These are phyloP conservation scores for Chloris gayana DNA, from an alignment of 176 grass and related monocot genomes.

Conservation along the genomic window DNA sequence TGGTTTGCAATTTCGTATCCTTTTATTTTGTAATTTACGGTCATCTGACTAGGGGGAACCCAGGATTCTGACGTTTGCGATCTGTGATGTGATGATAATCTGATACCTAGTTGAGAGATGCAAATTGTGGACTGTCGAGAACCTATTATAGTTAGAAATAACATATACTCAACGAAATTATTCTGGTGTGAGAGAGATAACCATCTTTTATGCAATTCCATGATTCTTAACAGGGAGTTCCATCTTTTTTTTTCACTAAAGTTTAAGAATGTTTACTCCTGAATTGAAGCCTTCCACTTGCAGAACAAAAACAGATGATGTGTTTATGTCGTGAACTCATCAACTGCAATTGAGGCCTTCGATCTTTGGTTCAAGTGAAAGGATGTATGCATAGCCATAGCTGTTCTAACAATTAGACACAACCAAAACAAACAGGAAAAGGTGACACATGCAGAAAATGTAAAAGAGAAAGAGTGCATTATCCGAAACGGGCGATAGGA, in stretches of 20 bases:
- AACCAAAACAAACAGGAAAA: background rate
- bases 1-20: background rate
- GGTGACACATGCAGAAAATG: background rate
- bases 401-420: background rate
- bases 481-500: background rate
- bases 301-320: background rate
- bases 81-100: background rate
- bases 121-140: no score
- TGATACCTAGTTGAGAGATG: background rate
- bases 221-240: no score
- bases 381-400: background rate
- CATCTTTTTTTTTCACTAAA: no score
- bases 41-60: background rate
- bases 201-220: no score
- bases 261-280: constrained; percentile 9
- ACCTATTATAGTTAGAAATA: no score
- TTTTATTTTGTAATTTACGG: background rate
- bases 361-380: background rate
- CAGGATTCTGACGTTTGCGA: background rate
- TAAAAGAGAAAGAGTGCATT: background rate
- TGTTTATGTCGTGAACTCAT: background rate
- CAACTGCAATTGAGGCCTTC: background rate
- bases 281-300: background rate
- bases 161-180: no score
- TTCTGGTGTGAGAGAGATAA: no score